These are phyloP conservation scores for Teunomyces aglyptinius DNA, from an alignment of 805 yeast genomes.

Conservation along the genomic window DNA sequence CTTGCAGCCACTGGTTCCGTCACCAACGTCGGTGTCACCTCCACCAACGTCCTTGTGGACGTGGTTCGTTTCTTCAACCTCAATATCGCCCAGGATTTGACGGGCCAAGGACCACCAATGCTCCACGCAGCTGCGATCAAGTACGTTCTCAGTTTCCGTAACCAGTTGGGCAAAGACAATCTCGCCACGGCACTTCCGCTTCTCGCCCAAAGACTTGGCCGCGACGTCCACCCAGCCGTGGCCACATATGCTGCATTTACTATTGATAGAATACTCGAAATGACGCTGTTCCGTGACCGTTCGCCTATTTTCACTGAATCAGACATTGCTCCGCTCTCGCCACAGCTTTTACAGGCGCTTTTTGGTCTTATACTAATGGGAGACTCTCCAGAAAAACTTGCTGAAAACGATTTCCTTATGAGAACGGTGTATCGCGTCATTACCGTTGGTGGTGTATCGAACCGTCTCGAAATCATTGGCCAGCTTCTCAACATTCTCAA, in stretches of 20 bases:
- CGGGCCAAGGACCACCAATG: constrained; percentile 65
- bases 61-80: constrained; percentile 81
- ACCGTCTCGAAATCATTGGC: constrained; percentile 49
- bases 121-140: constrained; percentile 90
- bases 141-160: constrained; percentile 84
- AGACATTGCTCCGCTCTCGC: constrained; percentile 63
- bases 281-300: constrained; percentile 56
- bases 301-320: constrained; percentile 63
- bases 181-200: constrained; percentile 76
- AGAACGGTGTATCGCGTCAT: constrained; percentile 82
- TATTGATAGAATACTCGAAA: constrained; percentile 79
- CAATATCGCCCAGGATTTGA: constrained; percentile 79
- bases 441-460: constrained; percentile 54
- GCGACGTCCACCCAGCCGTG: constrained; percentile 66
- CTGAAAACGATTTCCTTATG: constrained; percentile 93
- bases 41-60: constrained; percentile 81
- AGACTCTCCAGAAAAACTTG: constrained; percentile 78
- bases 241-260: constrained; percentile 94
- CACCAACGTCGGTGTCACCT: constrained; percentile 82
- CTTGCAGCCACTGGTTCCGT: constrained; percentile 88
- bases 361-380: constrained; percentile 58
- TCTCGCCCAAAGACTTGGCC: constrained; percentile 61
- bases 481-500: constrained; percentile 70
- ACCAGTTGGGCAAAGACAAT: constrained; percentile 87
- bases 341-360: constrained; percentile 61